Evolutionary conservation across 2,329 filamentous ascomycete genomes (phyloP).

Genomic region (Metarhizium album): DNA sequence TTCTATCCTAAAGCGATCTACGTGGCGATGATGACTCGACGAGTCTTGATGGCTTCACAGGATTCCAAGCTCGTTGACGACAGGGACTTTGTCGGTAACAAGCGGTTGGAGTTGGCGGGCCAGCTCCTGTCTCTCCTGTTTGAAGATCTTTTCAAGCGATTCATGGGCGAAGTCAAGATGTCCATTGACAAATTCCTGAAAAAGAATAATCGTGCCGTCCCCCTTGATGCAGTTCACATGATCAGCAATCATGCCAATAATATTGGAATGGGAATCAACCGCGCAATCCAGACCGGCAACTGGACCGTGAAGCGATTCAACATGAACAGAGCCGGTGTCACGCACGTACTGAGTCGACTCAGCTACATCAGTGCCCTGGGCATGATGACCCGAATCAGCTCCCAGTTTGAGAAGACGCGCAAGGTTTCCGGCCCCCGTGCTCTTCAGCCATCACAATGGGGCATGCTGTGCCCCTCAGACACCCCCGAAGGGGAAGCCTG

Average conservation of each 20-base stretch:
- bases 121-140: conserved; percentile 90
- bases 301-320: conserved; percentile 98
- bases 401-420: conserved; percentile 96
- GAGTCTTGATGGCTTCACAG: conserved; percentile 87
- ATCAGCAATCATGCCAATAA: conserved; percentile 75
- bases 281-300: conserved; percentile 93
- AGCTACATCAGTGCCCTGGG: conserved; percentile 95
- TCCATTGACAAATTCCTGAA: conserved; percentile 93
- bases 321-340: conserved; percentile 96
- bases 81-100: conserved; percentile 96
- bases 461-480: conserved; percentile 95
- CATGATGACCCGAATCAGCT: conserved; percentile 99
- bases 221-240: conserved; percentile 78
- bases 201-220: conserved; percentile 79
- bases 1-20: conserved; percentile 97
- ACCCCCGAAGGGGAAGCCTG: conserved; percentile 98
- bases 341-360: conserved; percentile 86
- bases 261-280: conserved; percentile 88
- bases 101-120: conserved; percentile 86
- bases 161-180: conserved; percentile 78
- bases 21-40: conserved; percentile 92
- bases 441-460: conserved; percentile 92
- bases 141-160: conserved; percentile 96
- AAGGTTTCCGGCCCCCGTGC: conserved; percentile 95
- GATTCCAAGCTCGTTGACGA: conserved; percentile 88